phyloP scores from a whole-genome alignment of 768 basidiomycete genomes.

The Dioszegia aurantiaca region DNA sequence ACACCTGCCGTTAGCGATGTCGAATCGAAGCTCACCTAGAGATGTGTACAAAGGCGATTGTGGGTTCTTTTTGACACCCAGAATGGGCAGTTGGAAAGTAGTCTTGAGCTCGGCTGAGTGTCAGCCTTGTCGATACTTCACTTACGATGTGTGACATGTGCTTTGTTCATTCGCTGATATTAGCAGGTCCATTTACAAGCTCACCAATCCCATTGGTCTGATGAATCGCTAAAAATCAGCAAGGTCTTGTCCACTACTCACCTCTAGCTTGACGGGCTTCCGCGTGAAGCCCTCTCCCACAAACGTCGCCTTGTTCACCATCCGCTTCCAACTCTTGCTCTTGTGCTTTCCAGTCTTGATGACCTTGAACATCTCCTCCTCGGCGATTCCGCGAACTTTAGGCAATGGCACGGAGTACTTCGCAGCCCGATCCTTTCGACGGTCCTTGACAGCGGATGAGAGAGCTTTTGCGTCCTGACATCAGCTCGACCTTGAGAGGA shows the following conservation, averaged over 20 bases:
- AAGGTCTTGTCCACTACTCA: constrained; percentile 15
- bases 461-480: constrained; percentile 82
- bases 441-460: constrained; percentile 94
- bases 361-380: constrained; percentile 99
- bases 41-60: constrained; percentile 68
- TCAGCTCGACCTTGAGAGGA: not conserved
- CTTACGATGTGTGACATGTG: constrained; percentile 96
- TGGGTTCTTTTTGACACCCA: constrained; percentile 98
- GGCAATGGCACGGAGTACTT: constrained; percentile 96
- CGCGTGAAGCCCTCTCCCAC: constrained; percentile 97
- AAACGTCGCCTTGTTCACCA: constrained; percentile 99
- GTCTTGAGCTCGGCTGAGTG: constrained; percentile 88
- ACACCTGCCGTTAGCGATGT: constrained; percentile 57
- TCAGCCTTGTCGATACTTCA: constrained; percentile 41
- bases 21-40: constrained; percentile 45
- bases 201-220: constrained; percentile 81
- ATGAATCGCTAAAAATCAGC: constrained; percentile 67
- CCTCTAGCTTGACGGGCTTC: constrained; percentile 97
- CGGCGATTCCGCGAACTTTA: constrained; percentile 94
- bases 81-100: constrained; percentile 95
- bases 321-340: constrained; percentile 95
- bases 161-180: constrained; percentile 78
- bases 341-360: constrained; percentile 96
- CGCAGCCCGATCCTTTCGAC: constrained; percentile 97
- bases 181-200: constrained; percentile 5